A percentile compares a stretch with the other conserved stretches of the same genome.
Evolutionary conservation across 225 moss, liverwort and hornwort genomes (phyloP).

Genomic region (Thuidium tamariscinum): DNA sequence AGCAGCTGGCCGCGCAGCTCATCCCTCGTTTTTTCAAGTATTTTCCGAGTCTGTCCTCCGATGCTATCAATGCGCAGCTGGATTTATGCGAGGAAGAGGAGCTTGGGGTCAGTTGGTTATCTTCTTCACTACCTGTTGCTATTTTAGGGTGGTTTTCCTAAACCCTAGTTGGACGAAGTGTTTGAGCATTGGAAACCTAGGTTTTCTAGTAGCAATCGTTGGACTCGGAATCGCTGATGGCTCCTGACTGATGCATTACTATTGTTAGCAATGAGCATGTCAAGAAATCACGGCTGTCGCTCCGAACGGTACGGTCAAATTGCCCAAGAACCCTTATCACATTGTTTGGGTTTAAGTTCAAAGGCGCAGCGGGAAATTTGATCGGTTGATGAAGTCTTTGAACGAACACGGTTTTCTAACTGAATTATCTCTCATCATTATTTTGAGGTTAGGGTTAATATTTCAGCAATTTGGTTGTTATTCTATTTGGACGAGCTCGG

Average conservation of each 20-base stretch:
- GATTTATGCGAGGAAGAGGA: conserved; percentile 99
- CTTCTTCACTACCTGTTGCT: neutral
- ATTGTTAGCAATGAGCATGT: neutral
- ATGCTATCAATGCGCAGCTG: conserved; percentile 95
- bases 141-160: neutral
- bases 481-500: neutral
- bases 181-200: neutral
- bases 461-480: neutral
- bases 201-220: neutral
- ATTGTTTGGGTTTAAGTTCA: neutral
- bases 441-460: neutral
- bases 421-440: neutral
- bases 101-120: conserved; percentile 61
- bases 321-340: neutral
- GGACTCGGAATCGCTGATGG: neutral
- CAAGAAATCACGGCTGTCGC: conserved; percentile 6
- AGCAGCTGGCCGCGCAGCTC: conserved; percentile 90
- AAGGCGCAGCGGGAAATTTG: neutral
- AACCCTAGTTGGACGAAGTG: conserved; percentile 8
- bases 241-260: neutral
- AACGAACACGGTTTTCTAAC: neutral
- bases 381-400: neutral
- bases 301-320: neutral
- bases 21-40: conserved; percentile 95
- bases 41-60: conserved; percentile 67